These are phyloP conservation scores for Massospora cicadina DNA, from an alignment of 371 early-diverging fungal genomes.

Conservation along the genomic window DNA sequence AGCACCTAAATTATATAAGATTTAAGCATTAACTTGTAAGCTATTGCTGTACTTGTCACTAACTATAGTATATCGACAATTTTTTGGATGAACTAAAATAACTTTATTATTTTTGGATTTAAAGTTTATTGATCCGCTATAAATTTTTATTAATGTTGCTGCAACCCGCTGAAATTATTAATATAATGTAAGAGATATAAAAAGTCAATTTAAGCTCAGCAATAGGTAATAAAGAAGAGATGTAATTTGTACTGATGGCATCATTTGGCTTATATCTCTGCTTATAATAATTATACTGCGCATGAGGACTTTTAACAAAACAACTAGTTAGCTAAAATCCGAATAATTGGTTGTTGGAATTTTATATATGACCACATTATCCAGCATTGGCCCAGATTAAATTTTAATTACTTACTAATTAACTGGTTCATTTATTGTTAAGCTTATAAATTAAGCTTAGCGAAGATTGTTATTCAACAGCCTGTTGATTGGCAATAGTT, in stretches of 20 bases:
- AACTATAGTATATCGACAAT: too few relatives aligned
- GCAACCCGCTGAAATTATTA: background rate
- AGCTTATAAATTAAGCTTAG: too few relatives aligned
- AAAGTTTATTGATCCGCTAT: background rate
- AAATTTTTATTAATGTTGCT: background rate
- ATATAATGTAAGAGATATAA: too few relatives aligned
- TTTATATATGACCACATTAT: too few relatives aligned
- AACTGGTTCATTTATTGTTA: too few relatives aligned
- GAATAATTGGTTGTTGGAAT: too few relatives aligned
- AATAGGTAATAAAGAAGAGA: too few relatives aligned
- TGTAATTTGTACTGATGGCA: too few relatives aligned
- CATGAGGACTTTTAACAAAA: background rate
- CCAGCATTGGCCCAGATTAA: background rate
- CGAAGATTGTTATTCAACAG: too few relatives aligned
- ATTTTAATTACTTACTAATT: too few relatives aligned
- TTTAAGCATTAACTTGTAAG: background rate
- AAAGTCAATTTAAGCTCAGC: background rate
- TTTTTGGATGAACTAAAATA: background rate
- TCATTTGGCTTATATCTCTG: too few relatives aligned
- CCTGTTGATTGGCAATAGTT: too few relatives aligned
- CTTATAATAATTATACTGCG: background rate
- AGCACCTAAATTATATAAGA: background rate
- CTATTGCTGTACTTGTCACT: background rate
- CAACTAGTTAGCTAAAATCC: background rate
- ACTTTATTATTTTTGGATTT: background rate